Evolutionary conservation across 768 basidiomycete genomes (phyloP).

Genomic region (Boletus patriciae): DNA sequence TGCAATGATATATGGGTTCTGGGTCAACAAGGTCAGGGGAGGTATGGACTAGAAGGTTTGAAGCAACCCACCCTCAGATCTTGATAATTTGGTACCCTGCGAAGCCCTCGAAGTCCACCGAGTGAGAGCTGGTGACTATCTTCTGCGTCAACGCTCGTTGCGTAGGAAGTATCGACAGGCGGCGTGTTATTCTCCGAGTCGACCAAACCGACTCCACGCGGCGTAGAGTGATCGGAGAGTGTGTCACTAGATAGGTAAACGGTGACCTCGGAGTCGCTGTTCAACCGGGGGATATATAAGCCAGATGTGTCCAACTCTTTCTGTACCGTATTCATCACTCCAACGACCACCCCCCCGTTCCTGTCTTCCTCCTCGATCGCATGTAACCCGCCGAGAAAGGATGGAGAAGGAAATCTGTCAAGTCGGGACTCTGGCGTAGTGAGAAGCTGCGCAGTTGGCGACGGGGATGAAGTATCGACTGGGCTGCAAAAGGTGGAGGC

Average conservation of each 20-base stretch:
- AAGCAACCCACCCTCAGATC: slow-evolving; percentile 17
- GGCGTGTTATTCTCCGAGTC: slow-evolving; percentile 1
- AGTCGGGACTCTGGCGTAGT: neutral
- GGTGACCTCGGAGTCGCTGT: neutral
- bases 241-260: slow-evolving; percentile 10
- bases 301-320: neutral
- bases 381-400: neutral
- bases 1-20: neutral
- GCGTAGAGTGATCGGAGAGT: neutral
- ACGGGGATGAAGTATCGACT: neutral
- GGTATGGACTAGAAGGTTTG: no score
- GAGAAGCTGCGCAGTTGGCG: neutral
- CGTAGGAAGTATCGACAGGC: slow-evolving; percentile 13
- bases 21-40: neutral
- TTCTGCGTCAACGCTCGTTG: slow-evolving; percentile 19
- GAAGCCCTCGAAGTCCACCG: slow-evolving; percentile 8
- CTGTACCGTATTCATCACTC: neutral
- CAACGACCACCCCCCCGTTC: neutral
- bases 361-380: slow-evolving; percentile 8
- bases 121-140: neutral
- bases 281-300: neutral
- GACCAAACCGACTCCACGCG: neutral
- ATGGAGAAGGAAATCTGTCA: neutral
- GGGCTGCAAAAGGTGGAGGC: neutral
- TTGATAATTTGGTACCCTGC: slow-evolving; percentile 18